These are phyloP conservation scores for Coemansia erecta DNA, from an alignment of 192 early-diverging fungal genomes.

Conservation along the genomic window DNA sequence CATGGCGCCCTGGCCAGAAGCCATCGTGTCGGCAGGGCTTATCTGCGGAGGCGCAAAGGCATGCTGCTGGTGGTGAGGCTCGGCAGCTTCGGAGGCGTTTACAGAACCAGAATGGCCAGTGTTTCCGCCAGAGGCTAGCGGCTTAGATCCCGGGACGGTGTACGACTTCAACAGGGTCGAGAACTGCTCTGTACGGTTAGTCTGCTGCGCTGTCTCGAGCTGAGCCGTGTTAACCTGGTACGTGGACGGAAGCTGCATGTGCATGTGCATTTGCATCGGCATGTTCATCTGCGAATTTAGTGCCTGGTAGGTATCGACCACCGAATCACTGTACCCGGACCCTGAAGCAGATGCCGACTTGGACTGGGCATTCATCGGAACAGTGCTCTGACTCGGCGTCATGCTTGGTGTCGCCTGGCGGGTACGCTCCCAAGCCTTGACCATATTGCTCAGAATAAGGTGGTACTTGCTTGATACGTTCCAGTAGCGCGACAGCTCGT, in stretches of 20 bases:
- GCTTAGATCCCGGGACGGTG: conserved; percentile 3
- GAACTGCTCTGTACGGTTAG: conserved; percentile 8
- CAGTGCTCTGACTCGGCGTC: conserved; percentile 15
- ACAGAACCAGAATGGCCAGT: too few species aligned
- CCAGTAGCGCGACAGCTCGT: conserved; percentile 53
- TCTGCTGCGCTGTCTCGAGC: conserved; percentile 3
- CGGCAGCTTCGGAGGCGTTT: background rate
- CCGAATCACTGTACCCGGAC: conserved; percentile 8
- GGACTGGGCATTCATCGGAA: background rate
- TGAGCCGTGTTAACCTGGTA: background rate
- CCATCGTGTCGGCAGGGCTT: background rate
- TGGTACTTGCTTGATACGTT: conserved; percentile 53
- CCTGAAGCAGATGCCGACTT: too few species aligned
- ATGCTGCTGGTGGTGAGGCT: background rate
- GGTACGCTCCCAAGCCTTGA: conserved; percentile 54
- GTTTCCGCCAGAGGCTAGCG: background rate
- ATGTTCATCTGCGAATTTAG: conserved; percentile 19
- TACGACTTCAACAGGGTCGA: conserved; percentile 36
- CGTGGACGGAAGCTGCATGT: conserved; percentile 26
- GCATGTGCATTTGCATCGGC: conserved; percentile 50
- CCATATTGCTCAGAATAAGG: conserved; percentile 45
- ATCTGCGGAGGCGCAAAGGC: background rate
- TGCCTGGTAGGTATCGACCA: conserved; percentile 24
- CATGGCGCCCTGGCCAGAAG: background rate
- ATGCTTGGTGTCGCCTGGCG: conserved; percentile 38